Base-by-base conservation (phyloP, 441 rosid species). In the Gossypium aridum region DNA sequence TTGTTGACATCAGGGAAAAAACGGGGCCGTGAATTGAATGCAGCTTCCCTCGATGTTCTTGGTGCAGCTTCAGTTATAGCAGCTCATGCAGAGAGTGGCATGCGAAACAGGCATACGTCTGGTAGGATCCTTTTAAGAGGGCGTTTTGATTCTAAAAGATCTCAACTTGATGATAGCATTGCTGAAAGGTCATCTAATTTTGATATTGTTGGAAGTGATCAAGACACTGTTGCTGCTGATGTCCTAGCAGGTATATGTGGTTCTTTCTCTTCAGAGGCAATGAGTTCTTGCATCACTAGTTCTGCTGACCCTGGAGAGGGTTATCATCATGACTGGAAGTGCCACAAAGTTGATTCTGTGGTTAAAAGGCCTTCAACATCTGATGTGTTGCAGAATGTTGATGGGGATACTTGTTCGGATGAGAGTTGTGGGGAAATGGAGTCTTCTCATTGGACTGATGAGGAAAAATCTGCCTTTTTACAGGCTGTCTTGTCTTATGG, bases 361-460 rank as follows among this genome's bases (percentile, higher is more conserved):
- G 79, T 75, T 13, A 89, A 82, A 74, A 71, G 80, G 75, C 86
- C 85, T 71, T 87, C 88, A 2, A 71, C 89, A 65, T 88, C 94
- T 77, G 95, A 90, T 73, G 83, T 85, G 76, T 82, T 86, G 47
- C 89, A 86, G 76, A 87, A 80, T 84, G 84, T 80, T 70, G 98
- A 90, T 75, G 96, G 92, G 76, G 98, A 91, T 77, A 90, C 94
- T 16, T 94, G 93, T 72, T 94, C 98, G 1, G 97, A 92, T 80
- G 99, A 94, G 79, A 94, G 97, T 81, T 87, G 93, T 75, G 94
- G 90, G 80, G 97, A 90, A 80, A 87, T 87, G 81, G 97, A 89
- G 76, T 84, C 93, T 75, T 61, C 85, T 75, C 91, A 90, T 79
- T 97, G 98, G 99, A 94, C 98, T 7, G 98, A 97, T 75, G 92